These are phyloP conservation scores for Ammopiptanthus mongolicus DNA, from an alignment of 306 rosid species.

Conservation along the genomic window DNA sequence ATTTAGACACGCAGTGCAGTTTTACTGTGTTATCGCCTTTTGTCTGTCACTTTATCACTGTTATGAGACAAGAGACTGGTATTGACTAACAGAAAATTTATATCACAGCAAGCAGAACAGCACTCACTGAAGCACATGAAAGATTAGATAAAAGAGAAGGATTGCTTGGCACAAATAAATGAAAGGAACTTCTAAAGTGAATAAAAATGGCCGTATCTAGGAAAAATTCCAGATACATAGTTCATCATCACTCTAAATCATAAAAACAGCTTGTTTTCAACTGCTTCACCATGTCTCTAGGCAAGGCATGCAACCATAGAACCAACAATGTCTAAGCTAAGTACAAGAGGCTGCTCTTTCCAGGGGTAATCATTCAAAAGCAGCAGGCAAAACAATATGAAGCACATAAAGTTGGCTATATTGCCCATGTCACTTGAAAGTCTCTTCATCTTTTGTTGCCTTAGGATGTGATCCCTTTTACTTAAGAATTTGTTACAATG, in stretches of 20 bases:
- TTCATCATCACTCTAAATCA: constrained; percentile 38
- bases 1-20: neutral
- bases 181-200: constrained; percentile 25
- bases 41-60: neutral
- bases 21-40: neutral
- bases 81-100: neutral
- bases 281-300: constrained; percentile 43
- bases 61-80: neutral
- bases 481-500: constrained; percentile 46
- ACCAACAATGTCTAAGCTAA: constrained; percentile 52
- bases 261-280: constrained; percentile 40
- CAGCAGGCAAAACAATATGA: constrained; percentile 38
- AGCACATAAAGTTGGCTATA: constrained; percentile 43
- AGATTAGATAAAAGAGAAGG: neutral
- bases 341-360: constrained; percentile 50
- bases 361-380: constrained; percentile 42
- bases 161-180: constrained; percentile 8
- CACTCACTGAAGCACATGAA: neutral
- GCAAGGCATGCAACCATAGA: constrained; percentile 52
- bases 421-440: constrained; percentile 32
- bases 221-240: constrained; percentile 44
- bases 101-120: neutral
- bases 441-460: constrained; percentile 36
- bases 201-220: constrained; percentile 33
- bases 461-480: constrained; percentile 28